A percentile compares a stretch with the other conserved stretches of the same genome.
These are phyloP conservation scores for Trichodelitschia bisporula DNA, from an alignment of 495 filamentous ascomycete genomes.

Conservation along the genomic window DNA sequence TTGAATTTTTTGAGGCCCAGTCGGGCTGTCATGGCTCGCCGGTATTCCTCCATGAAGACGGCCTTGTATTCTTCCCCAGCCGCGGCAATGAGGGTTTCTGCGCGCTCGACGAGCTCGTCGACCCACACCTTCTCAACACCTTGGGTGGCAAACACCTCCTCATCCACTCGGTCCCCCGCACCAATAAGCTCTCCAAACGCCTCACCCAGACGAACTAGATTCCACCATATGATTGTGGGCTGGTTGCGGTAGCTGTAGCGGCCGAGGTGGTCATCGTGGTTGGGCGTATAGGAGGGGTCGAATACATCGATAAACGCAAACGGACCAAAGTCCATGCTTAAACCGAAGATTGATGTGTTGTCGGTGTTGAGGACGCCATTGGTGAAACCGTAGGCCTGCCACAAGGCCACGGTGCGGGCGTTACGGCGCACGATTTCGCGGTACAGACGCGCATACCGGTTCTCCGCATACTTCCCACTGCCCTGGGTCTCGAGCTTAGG, in stretches of 20 bases:
- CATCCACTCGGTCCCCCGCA: conserved; percentile 39
- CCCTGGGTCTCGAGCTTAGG: conserved; percentile 34
- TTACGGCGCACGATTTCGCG: conserved; percentile 71
- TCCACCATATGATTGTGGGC: conserved; percentile 96
- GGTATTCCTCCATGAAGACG: conserved; percentile 71
- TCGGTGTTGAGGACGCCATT: conserved; percentile 95
- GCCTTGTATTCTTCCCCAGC: conserved; percentile 66
- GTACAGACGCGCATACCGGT: conserved; percentile 69
- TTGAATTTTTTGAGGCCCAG: conserved; percentile 44
- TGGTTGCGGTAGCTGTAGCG: conserved; percentile 87
- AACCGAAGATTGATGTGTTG: conserved; percentile 74
- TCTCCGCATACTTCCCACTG: conserved; percentile 37
- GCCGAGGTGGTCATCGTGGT: conserved; percentile 76
- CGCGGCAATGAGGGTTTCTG: conserved; percentile 54
- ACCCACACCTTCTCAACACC: conserved; percentile 45
- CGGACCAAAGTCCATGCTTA: conserved; percentile 82
- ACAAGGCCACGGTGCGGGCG: conserved; percentile 68
- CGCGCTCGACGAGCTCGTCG: conserved; percentile 44
- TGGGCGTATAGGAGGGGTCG: conserved; percentile 82
- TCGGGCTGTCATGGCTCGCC: conserved; percentile 47
- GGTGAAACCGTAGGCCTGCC: conserved; percentile 96
- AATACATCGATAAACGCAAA: conserved; percentile 96
- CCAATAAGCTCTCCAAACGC: conserved; percentile 76
- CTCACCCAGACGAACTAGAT: conserved; percentile 78
- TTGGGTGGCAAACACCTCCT: conserved; percentile 36